Percentiles rank a stretch among this genome's conserved stretches.
phyloP scores from a whole-genome alignment of 192 early-diverging fungal species.

The Podila minutissima region DNA sequence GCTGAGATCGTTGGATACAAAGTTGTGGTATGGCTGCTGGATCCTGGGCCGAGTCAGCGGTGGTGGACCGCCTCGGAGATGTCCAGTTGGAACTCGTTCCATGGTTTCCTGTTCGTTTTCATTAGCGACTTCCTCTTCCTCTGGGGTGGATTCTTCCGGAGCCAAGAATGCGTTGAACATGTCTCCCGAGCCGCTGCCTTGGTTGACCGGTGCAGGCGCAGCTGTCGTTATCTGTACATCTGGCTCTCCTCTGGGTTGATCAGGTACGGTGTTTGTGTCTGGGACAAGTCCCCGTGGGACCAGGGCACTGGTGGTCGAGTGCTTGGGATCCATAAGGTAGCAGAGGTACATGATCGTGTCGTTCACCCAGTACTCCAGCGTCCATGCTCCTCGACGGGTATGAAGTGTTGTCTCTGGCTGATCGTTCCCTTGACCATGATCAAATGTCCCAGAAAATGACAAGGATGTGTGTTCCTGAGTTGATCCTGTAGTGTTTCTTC shows the following conservation, averaged over 20 bases:
- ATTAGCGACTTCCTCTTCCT: not conserved
- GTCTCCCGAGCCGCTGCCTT: not conserved
- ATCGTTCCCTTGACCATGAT: not conserved
- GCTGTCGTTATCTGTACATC: too few relatives aligned
- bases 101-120: not conserved
- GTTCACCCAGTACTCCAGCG: slow-evolving; percentile 40
- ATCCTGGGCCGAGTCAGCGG: slow-evolving; percentile 15
- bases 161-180: slow-evolving; percentile 1
- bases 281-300: slow-evolving; percentile 7
- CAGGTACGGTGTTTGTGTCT: not conserved
- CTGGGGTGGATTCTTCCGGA: not conserved
- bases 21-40: not conserved
- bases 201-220: not conserved
- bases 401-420: not conserved
- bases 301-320: slow-evolving; percentile 10
- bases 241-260: too few relatives aligned
- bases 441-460: not conserved
- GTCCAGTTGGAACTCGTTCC: slow-evolving; percentile 27
- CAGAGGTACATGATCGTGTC: slow-evolving; percentile 34
- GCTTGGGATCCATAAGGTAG: slow-evolving; percentile 45
- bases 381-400: slow-evolving; percentile 17
- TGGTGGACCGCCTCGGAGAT: slow-evolving; percentile 35
- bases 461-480: not conserved
- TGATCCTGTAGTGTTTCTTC: not conserved
- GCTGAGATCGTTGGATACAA: not conserved